These are phyloP conservation scores for Penicillium sp. DNA, from an alignment of 2,329 filamentous ascomycete species.

Conservation along the genomic window DNA sequence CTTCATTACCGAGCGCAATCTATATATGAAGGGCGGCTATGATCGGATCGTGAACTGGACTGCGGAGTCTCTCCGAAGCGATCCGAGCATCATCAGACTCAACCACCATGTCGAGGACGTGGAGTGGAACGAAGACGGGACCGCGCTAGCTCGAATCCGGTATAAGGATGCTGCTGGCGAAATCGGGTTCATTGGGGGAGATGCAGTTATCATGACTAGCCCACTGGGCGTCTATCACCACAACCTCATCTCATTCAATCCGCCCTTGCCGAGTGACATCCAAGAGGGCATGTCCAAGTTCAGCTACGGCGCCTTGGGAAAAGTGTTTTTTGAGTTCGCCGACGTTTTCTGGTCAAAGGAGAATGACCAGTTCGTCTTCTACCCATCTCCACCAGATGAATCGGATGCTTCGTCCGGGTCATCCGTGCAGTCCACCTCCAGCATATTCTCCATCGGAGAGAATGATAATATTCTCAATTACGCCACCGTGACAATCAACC, in stretches of 20 bases:
- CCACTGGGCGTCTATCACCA: conserved; percentile 42
- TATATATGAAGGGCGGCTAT: conserved; percentile 49
- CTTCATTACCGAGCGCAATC: conserved; percentile 45
- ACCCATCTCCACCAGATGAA: conserved; percentile 39
- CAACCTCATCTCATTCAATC: conserved; percentile 42
- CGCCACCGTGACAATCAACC: conserved; percentile 45
- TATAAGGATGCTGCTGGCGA: conserved; percentile 22
- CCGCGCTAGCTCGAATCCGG: conserved; percentile 5
- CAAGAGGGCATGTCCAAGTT: conserved; percentile 38
- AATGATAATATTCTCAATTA: conserved; percentile 43
- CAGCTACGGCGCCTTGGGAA: conserved; percentile 45
- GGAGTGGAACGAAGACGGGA: conserved; percentile 35
- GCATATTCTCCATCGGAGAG: conserved; percentile 13
- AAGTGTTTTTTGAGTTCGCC: conserved; percentile 46
- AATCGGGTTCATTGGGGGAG: conserved; percentile 31
- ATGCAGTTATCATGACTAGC: conserved; percentile 42
- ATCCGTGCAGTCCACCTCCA: conserved; percentile 16
- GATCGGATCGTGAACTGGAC: conserved; percentile 46
- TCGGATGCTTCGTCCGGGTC: conserved; percentile 30
- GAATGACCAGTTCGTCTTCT: conserved; percentile 48
- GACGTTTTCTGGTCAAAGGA: conserved; percentile 48
- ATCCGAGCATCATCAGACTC: conserved; percentile 38
- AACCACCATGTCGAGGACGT: conserved; percentile 42
- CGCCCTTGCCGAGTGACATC: conserved; percentile 38
- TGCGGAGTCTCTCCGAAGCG: conserved; percentile 34